phyloP scores from a whole-genome alignment of 345 rosid genomes.

The Kernera saxatilis region DNA sequence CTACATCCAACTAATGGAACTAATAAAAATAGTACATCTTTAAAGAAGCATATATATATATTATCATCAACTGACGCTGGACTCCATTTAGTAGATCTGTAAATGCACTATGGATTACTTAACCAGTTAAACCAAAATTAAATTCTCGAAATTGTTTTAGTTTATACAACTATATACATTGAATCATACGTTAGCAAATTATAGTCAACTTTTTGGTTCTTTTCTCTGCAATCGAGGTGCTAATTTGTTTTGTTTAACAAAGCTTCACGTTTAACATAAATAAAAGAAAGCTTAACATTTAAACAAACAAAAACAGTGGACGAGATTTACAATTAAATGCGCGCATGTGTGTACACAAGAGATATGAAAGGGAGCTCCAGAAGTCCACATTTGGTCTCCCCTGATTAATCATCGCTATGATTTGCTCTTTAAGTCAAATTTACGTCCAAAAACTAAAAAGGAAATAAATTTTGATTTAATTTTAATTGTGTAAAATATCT shows the following conservation, averaged over 20 bases:
- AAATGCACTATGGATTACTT: not conserved
- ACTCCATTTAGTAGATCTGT: not conserved
- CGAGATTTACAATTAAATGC: constrained; percentile 20
- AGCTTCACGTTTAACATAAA: not conserved
- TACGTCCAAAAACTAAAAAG: not conserved
- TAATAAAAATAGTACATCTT: not conserved
- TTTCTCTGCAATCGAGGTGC: not conserved
- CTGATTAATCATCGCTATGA: constrained; percentile 25
- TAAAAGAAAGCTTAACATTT: not conserved
- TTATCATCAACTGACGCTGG: not conserved
- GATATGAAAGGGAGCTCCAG: not conserved
- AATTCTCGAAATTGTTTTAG: not conserved
- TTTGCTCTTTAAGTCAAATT: constrained; percentile 21
- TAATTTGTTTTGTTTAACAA: not conserved
- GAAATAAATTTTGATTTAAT: not conserved
- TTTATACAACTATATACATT: not conserved
- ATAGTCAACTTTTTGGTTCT: constrained; percentile 9
- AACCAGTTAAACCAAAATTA: not conserved
- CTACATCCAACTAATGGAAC: not conserved
- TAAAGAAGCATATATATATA: too few species aligned
- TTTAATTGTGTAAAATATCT: not conserved
- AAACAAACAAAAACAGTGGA: not conserved
- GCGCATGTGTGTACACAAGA: constrained; percentile 19
- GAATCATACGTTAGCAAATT: not conserved
- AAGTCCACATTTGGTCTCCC: constrained; percentile 9